Base-by-base conservation (phyloP, 441 rosid species). In the Populus hybrid region DNA sequence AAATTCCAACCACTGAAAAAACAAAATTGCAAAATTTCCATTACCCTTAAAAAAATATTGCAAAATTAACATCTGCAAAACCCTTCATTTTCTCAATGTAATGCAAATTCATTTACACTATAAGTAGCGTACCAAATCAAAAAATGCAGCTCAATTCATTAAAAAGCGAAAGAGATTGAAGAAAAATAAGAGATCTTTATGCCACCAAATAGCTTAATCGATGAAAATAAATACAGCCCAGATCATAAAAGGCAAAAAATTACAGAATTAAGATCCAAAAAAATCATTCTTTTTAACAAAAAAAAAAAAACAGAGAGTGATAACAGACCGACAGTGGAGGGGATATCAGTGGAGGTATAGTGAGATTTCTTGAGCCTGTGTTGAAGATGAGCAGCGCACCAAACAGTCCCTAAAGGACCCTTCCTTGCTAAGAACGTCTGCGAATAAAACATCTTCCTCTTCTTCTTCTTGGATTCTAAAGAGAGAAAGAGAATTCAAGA, bases 371-470 rank as follows among this genome's bases (percentile, higher is more conserved):
- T 90, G 82, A 94, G 95, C 59, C 92, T 88, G 82, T 91, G 86
- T 79, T 95, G 97, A 21, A 90, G 86, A 81, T 95, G 99, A 69
- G 97, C 98, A 24, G 99, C 98, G 76, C 90, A 86, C 99, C 99
- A 95, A 0, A 94, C 98, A 0, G 94, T 91, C 0, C 98, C 97
- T n/a, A 94, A 80, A 0, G 94, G 97, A 9, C 97, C 97, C 75
- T 95, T 94, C 40, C 90, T 84, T 35, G 91, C 94, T 79, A 95
- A 78, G 65, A 85, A 86, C 7, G 94, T 86, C 71, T 91, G 97
- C 9, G 93, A 95, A 73, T 90, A 92, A 74, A 95, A 95, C 98
- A 94, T 93, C 46, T 59, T 59, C 10, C 73, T 28, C 59, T 76
- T 69, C 73, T 34, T 34, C 67, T 68, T 59, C 26, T 66, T 10